Evolutionary conservation across 345 rosid genomes (phyloP).

Genomic region (Adansonia digitata): DNA sequence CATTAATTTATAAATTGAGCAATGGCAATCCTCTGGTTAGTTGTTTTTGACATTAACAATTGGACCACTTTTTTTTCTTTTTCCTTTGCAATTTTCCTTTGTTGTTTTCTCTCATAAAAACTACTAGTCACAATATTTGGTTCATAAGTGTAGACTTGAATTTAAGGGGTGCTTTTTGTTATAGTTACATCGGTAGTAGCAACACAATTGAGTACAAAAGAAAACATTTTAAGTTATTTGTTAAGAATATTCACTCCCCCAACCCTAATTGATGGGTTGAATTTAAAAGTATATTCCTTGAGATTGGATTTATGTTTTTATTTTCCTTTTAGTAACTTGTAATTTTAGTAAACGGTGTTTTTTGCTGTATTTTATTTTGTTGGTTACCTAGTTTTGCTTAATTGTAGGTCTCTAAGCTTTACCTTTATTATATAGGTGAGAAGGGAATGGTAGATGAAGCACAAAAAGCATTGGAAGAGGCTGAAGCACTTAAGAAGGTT

Average conservation of each 20-base stretch:
- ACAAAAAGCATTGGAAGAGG: conserved; percentile 96
- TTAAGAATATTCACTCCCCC: no score
- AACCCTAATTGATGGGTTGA: not conserved
- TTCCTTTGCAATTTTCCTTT: no score
- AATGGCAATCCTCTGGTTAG: not conserved
- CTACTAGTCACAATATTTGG: no score
- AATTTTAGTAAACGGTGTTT: not conserved
- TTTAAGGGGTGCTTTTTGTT: not conserved
- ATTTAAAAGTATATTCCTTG: not conserved
- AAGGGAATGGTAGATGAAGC: conserved; percentile 99
- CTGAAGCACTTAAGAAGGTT: conserved; percentile 99
- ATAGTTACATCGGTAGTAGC: not conserved
- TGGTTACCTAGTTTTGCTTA: not conserved
- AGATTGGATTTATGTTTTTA: not conserved
- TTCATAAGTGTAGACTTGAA: no score
- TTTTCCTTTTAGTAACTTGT: not conserved
- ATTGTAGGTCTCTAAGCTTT: not conserved
- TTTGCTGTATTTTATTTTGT: not conserved
- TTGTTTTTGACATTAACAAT: not conserved
- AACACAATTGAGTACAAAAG: not conserved
- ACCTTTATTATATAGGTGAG: conserved; percentile 26
- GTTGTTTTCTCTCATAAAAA: no score
- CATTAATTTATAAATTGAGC: not conserved
- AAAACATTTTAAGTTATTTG: not conserved
- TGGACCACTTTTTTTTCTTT: not conserved